phyloP scores from a whole-genome alignment of 2,329 filamentous ascomycete genomes.

The Madurella fahalii region DNA sequence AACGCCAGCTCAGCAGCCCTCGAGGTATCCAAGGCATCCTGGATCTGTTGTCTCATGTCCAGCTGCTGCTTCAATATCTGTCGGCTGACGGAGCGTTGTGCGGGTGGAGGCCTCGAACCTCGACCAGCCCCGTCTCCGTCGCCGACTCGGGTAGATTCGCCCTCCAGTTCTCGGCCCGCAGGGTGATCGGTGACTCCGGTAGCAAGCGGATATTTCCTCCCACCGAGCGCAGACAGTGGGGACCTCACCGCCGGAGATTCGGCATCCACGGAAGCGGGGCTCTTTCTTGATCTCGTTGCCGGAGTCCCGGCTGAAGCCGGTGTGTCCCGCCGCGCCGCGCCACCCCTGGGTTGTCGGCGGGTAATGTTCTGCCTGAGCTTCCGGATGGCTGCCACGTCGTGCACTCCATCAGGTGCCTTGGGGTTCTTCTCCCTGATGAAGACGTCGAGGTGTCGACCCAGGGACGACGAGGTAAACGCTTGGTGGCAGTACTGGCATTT shows the following conservation, averaged over 20 bases:
- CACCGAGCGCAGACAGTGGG: slow-evolving; percentile 39
- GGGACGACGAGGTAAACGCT: slow-evolving; percentile 86
- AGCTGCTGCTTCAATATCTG: slow-evolving; percentile 56
- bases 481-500: slow-evolving; percentile 85
- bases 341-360: slow-evolving; percentile 71
- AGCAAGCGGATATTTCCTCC: slow-evolving; percentile 52
- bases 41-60: slow-evolving; percentile 59
- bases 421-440: slow-evolving; percentile 94
- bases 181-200: slow-evolving; percentile 75
- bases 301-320: slow-evolving; percentile 57
- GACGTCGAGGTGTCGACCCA: slow-evolving; percentile 88
- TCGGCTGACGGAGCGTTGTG: slow-evolving; percentile 43
- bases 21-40: slow-evolving; percentile 73
- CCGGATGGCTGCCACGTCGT: slow-evolving; percentile 84
- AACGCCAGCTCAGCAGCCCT: slow-evolving; percentile 80
- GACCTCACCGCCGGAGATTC: slow-evolving; percentile 33
- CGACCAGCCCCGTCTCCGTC: slow-evolving; percentile 4
- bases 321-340: slow-evolving; percentile 54
- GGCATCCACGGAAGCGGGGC: slow-evolving; percentile 37
- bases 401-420: slow-evolving; percentile 78
- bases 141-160: neutral
- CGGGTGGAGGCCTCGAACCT: slow-evolving; percentile 32
- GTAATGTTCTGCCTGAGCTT: slow-evolving; percentile 83
- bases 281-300: slow-evolving; percentile 38
- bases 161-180: slow-evolving; percentile 35